A percentile compares a stretch with the other conserved stretches of the same genome.
Evolutionary conservation across 2,329 filamentous ascomycete genomes (phyloP).

Genomic region (Pestalotiopsis sp.): DNA sequence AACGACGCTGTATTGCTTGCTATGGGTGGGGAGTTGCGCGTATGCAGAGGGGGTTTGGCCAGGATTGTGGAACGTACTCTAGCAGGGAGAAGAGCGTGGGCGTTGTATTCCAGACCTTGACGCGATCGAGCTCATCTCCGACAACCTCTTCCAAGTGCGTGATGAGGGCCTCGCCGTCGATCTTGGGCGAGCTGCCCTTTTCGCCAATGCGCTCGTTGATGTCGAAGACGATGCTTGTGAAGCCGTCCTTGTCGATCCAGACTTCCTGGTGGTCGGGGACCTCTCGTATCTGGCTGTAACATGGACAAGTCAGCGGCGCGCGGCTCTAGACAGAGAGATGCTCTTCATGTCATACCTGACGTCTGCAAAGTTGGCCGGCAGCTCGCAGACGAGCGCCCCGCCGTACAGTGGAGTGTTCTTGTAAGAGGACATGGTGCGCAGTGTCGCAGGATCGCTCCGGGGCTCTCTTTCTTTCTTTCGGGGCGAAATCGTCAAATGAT

Average conservation of each 20-base stretch:
- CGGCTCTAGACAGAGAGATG: slow-evolving; percentile 1
- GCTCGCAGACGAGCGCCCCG: slow-evolving; percentile 69
- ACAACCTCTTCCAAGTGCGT: slow-evolving; percentile 71
- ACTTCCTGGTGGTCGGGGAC: slow-evolving; percentile 91
- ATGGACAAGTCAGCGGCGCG: not conserved
- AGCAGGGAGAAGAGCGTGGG: slow-evolving; percentile 60
- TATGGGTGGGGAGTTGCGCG: not conserved
- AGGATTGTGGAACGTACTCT: slow-evolving; percentile 39
- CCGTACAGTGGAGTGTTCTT: slow-evolving; percentile 67
- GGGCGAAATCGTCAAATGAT: not conserved
- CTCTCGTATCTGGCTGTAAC: slow-evolving; percentile 67
- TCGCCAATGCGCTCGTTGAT: slow-evolving; percentile 78
- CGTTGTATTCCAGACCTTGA: slow-evolving; percentile 69
- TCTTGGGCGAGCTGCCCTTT: slow-evolving; percentile 54
- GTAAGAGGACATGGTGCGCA: slow-evolving; percentile 39
- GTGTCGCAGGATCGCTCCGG: not conserved
- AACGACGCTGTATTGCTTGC: not conserved
- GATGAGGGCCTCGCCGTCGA: slow-evolving; percentile 70
- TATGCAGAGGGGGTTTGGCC: not conserved
- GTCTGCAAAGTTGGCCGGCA: slow-evolving; percentile 70
- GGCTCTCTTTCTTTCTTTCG: not conserved
- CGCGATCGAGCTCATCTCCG: slow-evolving; percentile 61
- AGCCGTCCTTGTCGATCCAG: slow-evolving; percentile 80
- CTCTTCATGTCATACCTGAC: slow-evolving; percentile 58
- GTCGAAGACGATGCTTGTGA: slow-evolving; percentile 87